Evolutionary conservation across 164 flowering plant genomes (phyloP).

Genomic region (Vitis rotundifolia): DNA sequence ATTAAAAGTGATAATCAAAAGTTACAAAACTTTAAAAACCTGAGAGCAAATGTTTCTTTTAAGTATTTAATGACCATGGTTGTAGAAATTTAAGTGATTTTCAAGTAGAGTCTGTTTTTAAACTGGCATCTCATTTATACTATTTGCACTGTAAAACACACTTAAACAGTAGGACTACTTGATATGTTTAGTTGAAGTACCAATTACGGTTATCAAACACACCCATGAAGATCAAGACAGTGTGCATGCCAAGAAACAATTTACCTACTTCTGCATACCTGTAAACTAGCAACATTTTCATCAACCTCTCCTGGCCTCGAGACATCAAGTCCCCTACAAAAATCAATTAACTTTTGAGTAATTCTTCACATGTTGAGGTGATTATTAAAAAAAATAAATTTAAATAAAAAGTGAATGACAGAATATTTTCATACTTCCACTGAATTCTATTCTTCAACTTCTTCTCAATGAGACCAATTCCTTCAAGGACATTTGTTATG

Average conservation of each 20-base stretch:
- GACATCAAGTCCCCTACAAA: conserved; percentile 71
- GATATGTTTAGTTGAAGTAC: no score
- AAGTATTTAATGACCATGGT: no score
- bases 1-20: no score
- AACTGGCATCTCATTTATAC: no score
- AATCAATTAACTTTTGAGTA: conserved; percentile 11
- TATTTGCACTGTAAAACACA: no score
- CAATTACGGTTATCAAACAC: no score
- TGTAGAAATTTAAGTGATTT: no score
- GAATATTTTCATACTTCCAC: conserved; percentile 67
- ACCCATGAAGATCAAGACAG: no score
- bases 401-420: neutral
- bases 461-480: conserved; percentile 93
- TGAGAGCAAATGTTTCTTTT: no score
- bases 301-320: conserved; percentile 66
- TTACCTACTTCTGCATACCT: conserved; percentile 41
- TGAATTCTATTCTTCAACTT: conserved; percentile 86
- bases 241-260: neutral
- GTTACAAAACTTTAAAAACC: no score
- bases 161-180: no score
- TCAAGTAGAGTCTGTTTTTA: no score
- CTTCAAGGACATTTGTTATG: conserved; percentile 96
- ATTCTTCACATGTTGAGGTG: neutral
- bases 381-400: neutral
- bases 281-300: conserved; percentile 53